These are phyloP conservation scores for Phycomyces blakesleeanus DNA, from an alignment of 192 early-diverging fungal species.

Conservation along the genomic window DNA sequence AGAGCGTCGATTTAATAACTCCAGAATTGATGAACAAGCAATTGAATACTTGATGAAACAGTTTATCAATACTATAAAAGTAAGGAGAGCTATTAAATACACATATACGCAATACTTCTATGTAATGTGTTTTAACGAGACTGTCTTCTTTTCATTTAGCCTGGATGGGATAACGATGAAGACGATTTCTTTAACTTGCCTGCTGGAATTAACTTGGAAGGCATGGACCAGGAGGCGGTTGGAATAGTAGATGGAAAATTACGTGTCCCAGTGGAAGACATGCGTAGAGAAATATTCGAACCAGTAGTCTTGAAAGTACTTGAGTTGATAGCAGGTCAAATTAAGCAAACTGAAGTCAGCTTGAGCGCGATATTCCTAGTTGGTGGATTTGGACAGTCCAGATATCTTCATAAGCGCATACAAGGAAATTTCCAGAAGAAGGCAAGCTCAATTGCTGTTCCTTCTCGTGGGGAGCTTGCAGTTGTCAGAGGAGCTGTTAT, in stretches of 20 bases:
- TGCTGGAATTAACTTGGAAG: constrained; percentile 34
- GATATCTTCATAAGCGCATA: constrained; percentile 34
- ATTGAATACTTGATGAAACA: constrained; percentile 31
- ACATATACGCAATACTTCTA: no score
- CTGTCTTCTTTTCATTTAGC: constrained; percentile 16
- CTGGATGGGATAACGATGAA: constrained; percentile 47
- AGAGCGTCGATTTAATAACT: constrained; percentile 34
- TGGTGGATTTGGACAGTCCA: constrained; percentile 43
- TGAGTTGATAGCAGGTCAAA: constrained; percentile 37
- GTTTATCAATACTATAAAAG: constrained; percentile 21
- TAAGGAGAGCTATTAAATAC: no score
- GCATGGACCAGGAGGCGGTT: constrained; percentile 27
- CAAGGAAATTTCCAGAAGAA: constrained; percentile 29
- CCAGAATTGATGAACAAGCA: background rate
- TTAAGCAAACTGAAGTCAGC: constrained; percentile 15
- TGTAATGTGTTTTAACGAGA: no score
- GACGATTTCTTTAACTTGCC: constrained; percentile 45
- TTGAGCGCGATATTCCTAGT: constrained; percentile 42
- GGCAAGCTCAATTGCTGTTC: constrained; percentile 34
- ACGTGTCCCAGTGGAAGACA: constrained; percentile 35
- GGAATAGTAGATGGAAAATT: constrained; percentile 42
- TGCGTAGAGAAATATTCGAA: constrained; percentile 46
- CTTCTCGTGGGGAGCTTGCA: constrained; percentile 43
- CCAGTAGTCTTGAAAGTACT: constrained; percentile 36
- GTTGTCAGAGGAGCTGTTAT: constrained; percentile 48